Conservation (phyloP, 2,329 filamentous ascomycete genomes). For the Sporothrix phasma region DNA sequence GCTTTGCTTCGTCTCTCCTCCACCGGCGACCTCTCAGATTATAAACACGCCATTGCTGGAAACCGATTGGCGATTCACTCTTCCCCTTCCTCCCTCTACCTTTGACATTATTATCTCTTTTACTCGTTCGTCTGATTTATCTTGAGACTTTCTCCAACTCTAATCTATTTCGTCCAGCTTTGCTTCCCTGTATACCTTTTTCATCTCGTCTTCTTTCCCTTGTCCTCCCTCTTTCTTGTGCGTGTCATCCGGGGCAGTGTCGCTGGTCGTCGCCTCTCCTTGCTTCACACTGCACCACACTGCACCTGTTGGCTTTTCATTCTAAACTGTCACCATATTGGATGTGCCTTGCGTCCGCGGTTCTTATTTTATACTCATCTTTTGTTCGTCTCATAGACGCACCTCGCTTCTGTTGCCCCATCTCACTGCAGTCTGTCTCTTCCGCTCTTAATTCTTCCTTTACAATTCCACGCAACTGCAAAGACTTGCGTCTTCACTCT, state of each 20-base stretch:
- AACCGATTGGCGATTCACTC: neutral
- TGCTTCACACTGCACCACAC: neutral
- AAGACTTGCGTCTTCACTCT: neutral
- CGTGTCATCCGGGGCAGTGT: neutral
- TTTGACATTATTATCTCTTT: neutral
- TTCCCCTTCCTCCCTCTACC: neutral
- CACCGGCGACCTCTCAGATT: neutral
- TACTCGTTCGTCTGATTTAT: neutral
- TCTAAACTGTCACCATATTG: neutral
- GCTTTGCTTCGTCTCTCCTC: constrained; percentile 5
- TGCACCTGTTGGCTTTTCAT: neutral
- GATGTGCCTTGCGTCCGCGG: neutral
- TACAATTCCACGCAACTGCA: too few species aligned
- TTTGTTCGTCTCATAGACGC: neutral
- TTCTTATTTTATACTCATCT: neutral
- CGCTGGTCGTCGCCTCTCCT: neutral
- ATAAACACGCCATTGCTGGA: constrained; percentile 14
- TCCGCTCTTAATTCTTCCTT: constrained; percentile 10
- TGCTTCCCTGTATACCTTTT: neutral
- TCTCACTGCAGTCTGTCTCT: neutral
- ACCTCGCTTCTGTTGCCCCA: neutral
- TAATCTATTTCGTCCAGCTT: neutral
- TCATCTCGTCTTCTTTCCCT: neutral
- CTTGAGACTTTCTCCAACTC: neutral
- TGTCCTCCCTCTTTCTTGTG: neutral